Evolutionary conservation across 768 basidiomycete species (phyloP).

Genomic region (Leucosporidium creatinivorum): DNA sequence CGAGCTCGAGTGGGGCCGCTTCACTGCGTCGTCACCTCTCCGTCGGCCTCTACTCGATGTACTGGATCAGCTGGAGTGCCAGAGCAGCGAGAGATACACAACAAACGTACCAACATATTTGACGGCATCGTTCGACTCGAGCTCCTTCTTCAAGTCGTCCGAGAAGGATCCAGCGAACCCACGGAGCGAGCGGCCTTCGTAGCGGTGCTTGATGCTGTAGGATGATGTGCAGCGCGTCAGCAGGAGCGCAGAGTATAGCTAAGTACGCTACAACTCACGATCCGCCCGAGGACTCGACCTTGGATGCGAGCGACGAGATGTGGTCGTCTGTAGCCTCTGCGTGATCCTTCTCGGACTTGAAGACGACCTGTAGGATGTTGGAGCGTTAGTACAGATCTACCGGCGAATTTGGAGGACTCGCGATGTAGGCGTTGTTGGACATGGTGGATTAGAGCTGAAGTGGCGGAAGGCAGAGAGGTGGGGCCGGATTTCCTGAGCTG

Average conservation of each 20-base stretch:
- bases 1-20: background rate
- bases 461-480: too few species aligned
- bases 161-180: conserved; percentile 28
- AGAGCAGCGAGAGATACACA: background rate
- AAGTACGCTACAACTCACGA: conserved; percentile 3
- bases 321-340: conserved; percentile 10
- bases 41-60: conserved; percentile 13
- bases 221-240: background rate
- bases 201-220: conserved; percentile 19
- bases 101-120: conserved; percentile 24
- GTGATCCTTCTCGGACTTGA: conserved; percentile 23
- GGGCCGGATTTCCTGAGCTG: too few species aligned
- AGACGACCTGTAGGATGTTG: conserved; percentile 7
- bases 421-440: background rate
- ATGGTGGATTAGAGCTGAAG: background rate
- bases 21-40: conserved; percentile 10
- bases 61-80: background rate
- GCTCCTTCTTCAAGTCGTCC: conserved; percentile 29
- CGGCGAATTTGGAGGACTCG: background rate
- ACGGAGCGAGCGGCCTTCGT: conserved; percentile 17
- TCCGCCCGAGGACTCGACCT: conserved; percentile 17
- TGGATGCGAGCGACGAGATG: conserved; percentile 5
- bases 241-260: background rate
- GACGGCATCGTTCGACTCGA: conserved; percentile 27
- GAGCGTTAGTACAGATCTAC: background rate